Evolutionary conservation across 305 asterid genomes (phyloP), one percentile per base, ranked within the genome.

Genomic region (Rubia tinctorum): DNA sequence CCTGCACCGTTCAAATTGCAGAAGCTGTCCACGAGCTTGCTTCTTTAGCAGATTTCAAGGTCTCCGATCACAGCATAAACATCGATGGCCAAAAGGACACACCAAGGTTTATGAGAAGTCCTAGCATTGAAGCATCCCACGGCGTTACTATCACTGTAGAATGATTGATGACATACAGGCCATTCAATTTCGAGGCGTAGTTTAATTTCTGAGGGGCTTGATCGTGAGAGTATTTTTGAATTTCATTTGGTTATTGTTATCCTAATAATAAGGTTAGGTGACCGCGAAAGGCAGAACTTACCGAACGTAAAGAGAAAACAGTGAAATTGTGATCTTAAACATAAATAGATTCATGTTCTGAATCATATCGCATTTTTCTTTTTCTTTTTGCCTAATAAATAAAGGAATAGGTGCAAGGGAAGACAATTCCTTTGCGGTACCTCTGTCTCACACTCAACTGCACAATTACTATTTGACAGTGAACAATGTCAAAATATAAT

Each of bases 1-100:
- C 83, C 5, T 80, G 83, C 83, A 82, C 87, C 0, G 82, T 47
- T 15, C 82, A 79, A 74, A 84, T 88, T 11, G 75, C 83, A 8
- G 91, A 86, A 11, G 77, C 85, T 4, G 91, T 85, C 7, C 78
- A 69, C 13, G 91, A 86, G 62, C 90, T 90, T 17, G 82, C 84
- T 13, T 60, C 88, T 15, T 37, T 74, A 64, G 84, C 89, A 1
- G 78, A 78, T 51, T 86, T 86, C 85, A 77, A 84, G 79, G 79
- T 4, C 14, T 23, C 11, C 18, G 55, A 71, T 20, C 66, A 55
- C 56, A 62, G 27, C 0, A 18, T 20, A 56, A 56, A 56, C 2
- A 22, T 9, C 13, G 66, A 71, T n/a, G 74, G 60, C 7, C 30
- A 25, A 2, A 62, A 71, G 17, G 22, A 39, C 39, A 39, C 22